Conservation (phyloP, 148 eudicot species). For the Hydrangea macrophylla region DNA sequence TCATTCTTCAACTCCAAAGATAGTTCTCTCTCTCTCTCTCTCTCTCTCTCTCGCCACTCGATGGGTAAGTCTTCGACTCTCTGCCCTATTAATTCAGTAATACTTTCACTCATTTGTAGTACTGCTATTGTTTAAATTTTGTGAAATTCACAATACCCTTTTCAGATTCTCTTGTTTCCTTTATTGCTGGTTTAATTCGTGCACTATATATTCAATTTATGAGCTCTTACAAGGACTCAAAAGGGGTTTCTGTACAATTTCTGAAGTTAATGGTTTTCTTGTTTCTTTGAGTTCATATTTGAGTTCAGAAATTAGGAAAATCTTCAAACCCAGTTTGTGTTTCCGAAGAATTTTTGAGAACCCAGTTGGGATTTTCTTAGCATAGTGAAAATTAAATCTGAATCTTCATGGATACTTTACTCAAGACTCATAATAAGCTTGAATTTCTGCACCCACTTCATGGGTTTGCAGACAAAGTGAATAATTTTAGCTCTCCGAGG, state of each 20-base stretch:
- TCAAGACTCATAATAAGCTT: constrained; percentile 70
- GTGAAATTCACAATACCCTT: neutral
- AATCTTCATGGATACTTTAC: constrained; percentile 66
- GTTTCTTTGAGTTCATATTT: neutral
- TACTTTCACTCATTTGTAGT: neutral
- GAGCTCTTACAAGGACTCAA: neutral
- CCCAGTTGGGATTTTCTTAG: constrained; percentile 26
- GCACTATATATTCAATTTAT: neutral
- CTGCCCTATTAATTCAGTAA: neutral
- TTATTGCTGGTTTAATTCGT: neutral
- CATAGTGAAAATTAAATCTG: constrained; percentile 11
- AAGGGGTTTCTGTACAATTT: neutral
- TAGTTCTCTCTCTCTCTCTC: neutral
- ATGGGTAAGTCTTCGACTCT: neutral
- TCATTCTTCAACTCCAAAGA: neutral
- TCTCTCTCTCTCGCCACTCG: no score
- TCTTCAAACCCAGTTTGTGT: constrained; percentile 4
- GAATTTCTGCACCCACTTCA: constrained; percentile 60
- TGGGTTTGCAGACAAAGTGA: constrained; percentile 54
- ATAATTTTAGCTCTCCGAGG: constrained; percentile 36
- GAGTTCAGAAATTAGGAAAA: constrained; percentile 7
- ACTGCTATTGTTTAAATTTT: neutral
- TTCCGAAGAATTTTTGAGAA: constrained; percentile 25
- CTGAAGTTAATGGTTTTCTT: neutral
- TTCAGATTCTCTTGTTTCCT: neutral